phyloP scores from a whole-genome alignment of 2,329 filamentous ascomycete genomes.

The Diaporthe vaccinii region DNA sequence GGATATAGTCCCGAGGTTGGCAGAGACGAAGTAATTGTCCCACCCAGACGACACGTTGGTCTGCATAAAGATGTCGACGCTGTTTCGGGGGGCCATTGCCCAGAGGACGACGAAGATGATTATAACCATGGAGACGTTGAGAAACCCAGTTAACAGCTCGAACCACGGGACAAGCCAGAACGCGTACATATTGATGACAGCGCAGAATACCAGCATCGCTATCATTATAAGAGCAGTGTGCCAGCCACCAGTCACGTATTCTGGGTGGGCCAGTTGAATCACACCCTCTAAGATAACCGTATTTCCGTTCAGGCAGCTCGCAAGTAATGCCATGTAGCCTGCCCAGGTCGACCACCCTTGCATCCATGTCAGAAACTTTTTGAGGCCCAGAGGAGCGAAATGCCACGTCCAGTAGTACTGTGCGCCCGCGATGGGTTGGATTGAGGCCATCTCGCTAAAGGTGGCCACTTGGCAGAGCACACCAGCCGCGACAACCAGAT shows the following conservation, averaged over 20 bases:
- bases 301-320: slow-evolving; percentile 49
- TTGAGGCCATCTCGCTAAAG: slow-evolving; percentile 56
- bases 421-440: slow-evolving; percentile 56
- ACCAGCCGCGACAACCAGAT: slow-evolving; percentile 48
- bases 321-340: slow-evolving; percentile 54
- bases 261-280: slow-evolving; percentile 35
- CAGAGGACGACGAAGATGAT: slow-evolving; percentile 38
- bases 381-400: slow-evolving; percentile 11
- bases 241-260: slow-evolving; percentile 47
- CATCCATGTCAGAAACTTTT: slow-evolving; percentile 36
- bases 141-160: slow-evolving; percentile 53
- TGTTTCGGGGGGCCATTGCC: slow-evolving; percentile 37
- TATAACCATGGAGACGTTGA: slow-evolving; percentile 42
- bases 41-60: slow-evolving; percentile 36
- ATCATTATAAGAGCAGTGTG: slow-evolving; percentile 55
- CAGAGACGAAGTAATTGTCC: slow-evolving; percentile 43
- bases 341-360: slow-evolving; percentile 58
- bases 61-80: slow-evolving; percentile 16
- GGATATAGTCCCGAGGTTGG: slow-evolving; percentile 54
- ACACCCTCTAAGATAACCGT: slow-evolving; percentile 37
- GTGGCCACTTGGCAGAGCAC: slow-evolving; percentile 51
- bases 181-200: slow-evolving; percentile 50
- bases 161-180: slow-evolving; percentile 56
- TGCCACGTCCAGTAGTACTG: slow-evolving; percentile 58
- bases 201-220: slow-evolving; percentile 46